Evolutionary conservation across 2,329 filamentous ascomycete genomes (phyloP), one percentile per base, ranked within the genome.

Genomic region (Verticillium alfalfae): DNA sequence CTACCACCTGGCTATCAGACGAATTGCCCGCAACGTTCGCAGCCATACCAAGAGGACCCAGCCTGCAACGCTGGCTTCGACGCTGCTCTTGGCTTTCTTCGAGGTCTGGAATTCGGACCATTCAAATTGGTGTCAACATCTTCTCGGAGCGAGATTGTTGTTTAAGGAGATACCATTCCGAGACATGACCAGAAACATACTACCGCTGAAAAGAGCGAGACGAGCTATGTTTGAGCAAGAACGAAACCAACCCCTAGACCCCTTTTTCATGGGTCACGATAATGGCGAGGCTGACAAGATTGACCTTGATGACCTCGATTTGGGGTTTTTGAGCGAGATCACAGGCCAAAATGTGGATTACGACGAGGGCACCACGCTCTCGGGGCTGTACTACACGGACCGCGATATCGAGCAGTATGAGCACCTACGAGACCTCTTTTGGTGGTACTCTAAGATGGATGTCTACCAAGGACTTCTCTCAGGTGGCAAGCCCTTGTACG

Each of bases 401-500:
- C 81, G 78, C 64, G 93, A 98, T 64, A 82, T 96, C 57, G 88
- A 92, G 64, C 88, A 85, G 49, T 96, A 91, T 69, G 90, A 95
- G 69, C 88, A 90, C 16, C 81, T 95, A 45, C 87, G 90, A 66
- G 95, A 98, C 75, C 77, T 98, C 5, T 96, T 90, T 71, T 99
- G 94, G 93, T 97, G 93, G 91, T 97, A 93, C 72, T 89, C 86
- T 68, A 96, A 97, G 74, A 95, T 97, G 80, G 95, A 98, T 72
- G 87, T 91, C 9, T 96, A 94, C 68, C 94, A 97, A 73, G 93
- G 91, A 71, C 86, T 97, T 64, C 79, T 98, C 31, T 95, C 93
- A 67, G 94, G 92, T 9, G 93, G 94, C 52, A 84, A 84, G 64
- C 79, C 96, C 56, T 88, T 97, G 92, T 97, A 79, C 83, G 92